Evolutionary conservation across 2,329 filamentous ascomycete genomes (phyloP), one percentile per base, ranked within the genome.

Genomic region (Samsoniella hepiali): DNA sequence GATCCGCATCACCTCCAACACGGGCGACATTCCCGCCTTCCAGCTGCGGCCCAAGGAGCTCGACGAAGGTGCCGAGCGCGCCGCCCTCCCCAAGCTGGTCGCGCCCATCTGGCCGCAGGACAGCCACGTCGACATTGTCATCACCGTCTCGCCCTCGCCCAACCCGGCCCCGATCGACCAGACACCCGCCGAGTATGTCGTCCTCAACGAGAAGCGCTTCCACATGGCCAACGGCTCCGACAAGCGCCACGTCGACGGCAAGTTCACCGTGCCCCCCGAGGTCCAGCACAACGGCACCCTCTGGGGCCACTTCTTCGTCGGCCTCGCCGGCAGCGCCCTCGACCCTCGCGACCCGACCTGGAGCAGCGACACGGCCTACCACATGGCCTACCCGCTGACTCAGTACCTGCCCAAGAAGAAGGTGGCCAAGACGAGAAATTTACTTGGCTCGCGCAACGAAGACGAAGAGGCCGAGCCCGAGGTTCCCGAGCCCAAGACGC

Each of bases 321-420:
- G 87, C 11, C 85, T 96, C 67, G 79, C 87, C 10, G 94, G 93
- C 60, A 85, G 86, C 64, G 82, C 85, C 63, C 79, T 97, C 38
- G 94, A 98, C 71, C 94, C 94, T 3, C 83, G 83, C 10, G 83
- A 86, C 63, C 80, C 86, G 1, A 82, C 82, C 64, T 99, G 91
- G 74, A 90, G 96, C 73, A 79, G 87, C 0, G 82, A 84, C 9
- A 89, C 86, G 65, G 93, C 95, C 3, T 92, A 92, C 71, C 88
- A 96, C 74, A 96, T 97, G 73, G 81, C 88, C 56, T 89, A 91
- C 67, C 92, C 94, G 3, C 77, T 99, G 73, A 97, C 93, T 2
- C 90, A 96, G 72, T 94, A 97, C 74, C 84, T 97, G 59, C 85
- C 90, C 32, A 96, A 93, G 84, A 98, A 97, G 81, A 97, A 96